Conservation (phyloP, 78 protist species). For the Guillardia theta region DNA sequence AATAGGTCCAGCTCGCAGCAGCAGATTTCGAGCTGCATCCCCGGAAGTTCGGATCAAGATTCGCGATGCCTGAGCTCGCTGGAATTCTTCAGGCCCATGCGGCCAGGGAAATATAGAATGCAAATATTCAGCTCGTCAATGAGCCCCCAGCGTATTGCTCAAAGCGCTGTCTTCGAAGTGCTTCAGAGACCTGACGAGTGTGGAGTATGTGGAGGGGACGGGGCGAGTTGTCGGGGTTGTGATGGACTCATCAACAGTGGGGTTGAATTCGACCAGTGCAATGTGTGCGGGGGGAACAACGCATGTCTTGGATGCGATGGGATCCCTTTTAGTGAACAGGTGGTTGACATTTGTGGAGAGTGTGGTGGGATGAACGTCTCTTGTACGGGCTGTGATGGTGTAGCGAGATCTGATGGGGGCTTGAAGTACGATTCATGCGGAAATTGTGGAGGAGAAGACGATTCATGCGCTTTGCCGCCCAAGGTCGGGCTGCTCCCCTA, state of each 20-base stretch:
- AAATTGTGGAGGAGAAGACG: neutral
- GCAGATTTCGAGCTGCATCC: too few species aligned
- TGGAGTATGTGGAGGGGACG: neutral
- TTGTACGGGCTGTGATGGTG: neutral
- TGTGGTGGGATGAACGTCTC: neutral
- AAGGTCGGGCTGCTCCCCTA: neutral
- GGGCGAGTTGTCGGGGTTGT: neutral
- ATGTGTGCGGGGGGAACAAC: neutral
- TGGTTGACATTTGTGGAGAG: neutral
- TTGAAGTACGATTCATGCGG: neutral
- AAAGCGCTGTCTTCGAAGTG: too few species aligned
- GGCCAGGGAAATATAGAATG: too few species aligned
- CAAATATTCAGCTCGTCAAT: too few species aligned
- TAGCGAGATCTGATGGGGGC: neutral
- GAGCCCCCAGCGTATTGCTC: too few species aligned
- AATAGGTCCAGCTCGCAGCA: too few species aligned
- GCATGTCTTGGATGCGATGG: neutral
- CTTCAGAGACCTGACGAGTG: neutral
- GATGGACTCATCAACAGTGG: conserved; percentile 68
- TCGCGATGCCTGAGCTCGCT: too few species aligned
- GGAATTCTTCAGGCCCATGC: too few species aligned
- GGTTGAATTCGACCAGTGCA: conserved; percentile 47
- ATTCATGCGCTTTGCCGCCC: neutral
- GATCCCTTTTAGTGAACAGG: neutral
- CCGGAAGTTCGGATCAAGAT: too few species aligned